Percentiles rank a stretch among this genome's conserved stretches.
Conservation (phyloP, 139 green algal species). For the Coelastrella sp. region DNA sequence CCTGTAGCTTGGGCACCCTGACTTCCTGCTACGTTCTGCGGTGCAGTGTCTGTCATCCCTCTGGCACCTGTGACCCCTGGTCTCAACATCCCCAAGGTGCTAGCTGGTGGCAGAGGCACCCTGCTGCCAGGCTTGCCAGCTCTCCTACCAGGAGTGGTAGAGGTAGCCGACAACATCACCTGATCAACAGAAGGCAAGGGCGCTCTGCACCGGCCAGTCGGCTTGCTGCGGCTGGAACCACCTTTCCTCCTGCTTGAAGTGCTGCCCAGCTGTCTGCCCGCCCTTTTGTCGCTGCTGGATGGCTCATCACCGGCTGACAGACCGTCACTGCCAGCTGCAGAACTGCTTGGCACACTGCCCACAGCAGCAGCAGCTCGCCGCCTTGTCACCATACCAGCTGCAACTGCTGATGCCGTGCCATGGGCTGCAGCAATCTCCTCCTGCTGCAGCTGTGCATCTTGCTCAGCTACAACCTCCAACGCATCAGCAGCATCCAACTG, state of each 20-base stretch:
- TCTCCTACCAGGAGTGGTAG: background rate
- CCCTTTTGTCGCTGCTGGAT: background rate
- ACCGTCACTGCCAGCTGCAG: background rate
- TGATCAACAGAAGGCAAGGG: conserved; percentile 9
- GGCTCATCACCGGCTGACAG: background rate
- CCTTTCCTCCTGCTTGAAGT: background rate
- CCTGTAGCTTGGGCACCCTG: background rate
- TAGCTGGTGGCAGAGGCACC: conserved; percentile 1
- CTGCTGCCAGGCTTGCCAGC: background rate
- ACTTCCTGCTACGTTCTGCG: background rate
- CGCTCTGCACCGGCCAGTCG: background rate
- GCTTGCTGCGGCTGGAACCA: background rate
- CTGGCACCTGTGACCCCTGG: no score
- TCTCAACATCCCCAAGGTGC: background rate
- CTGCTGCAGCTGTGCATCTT: background rate
- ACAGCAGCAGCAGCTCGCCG: background rate
- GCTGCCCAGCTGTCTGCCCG: background rate
- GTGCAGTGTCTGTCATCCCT: background rate
- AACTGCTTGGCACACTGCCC: background rate
- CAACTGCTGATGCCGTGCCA: background rate
- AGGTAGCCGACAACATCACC: background rate
- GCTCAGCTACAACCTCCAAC: background rate
- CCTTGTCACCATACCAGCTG: background rate
- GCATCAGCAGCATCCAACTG: background rate
- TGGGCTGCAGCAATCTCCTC: background rate